Conservation (phyloP, 208 protist species). For the Leishmania martiniquensis region DNA sequence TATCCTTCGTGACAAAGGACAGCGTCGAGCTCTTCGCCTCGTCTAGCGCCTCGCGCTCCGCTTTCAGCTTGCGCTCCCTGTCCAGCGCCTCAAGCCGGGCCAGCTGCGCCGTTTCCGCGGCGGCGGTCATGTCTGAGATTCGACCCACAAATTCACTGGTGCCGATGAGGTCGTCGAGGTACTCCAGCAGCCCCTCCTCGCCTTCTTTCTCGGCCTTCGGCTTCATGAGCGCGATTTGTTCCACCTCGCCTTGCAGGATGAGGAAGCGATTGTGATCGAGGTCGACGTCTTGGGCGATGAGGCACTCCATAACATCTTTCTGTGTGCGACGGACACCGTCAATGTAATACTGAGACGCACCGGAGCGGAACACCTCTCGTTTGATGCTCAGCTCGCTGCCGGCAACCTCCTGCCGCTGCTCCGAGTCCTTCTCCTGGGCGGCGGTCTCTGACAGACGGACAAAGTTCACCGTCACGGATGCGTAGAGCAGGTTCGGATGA, state of each 20-base stretch:
- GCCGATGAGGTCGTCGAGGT: slow-evolving; percentile 99
- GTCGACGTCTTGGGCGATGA: slow-evolving; percentile 98
- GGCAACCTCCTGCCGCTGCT: slow-evolving; percentile 88
- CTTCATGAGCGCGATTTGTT: slow-evolving; percentile 99
- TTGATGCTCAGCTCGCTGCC: slow-evolving; percentile 94
- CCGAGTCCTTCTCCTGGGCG: slow-evolving; percentile 51
- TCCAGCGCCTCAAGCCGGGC: slow-evolving; percentile 93
- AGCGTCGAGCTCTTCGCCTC: slow-evolving; percentile 95
- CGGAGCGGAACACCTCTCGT: slow-evolving; percentile 91
- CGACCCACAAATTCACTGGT: slow-evolving; percentile 91
- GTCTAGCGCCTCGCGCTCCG: slow-evolving; percentile 95
- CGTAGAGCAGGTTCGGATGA: slow-evolving; percentile 91
- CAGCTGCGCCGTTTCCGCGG: slow-evolving; percentile 94
- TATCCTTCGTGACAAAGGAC: slow-evolving; percentile 94
- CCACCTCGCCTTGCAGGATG: slow-evolving; percentile 99
- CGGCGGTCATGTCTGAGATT: slow-evolving; percentile 88
- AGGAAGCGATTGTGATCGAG: slow-evolving; percentile 99
- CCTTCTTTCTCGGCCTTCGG: slow-evolving; percentile 97
- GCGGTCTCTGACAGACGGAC: slow-evolving; percentile 91
- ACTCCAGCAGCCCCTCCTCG: slow-evolving; percentile 99
- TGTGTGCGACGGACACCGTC: slow-evolving; percentile 70
- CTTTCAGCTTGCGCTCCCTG: slow-evolving; percentile 92
- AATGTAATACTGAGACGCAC: slow-evolving; percentile 97
- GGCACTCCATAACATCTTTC: slow-evolving; percentile 86
- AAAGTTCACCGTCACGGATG: slow-evolving; percentile 98